These are phyloP conservation scores for Erysimum cheiri DNA, from an alignment of 441 rosid species.

Conservation along the genomic window DNA sequence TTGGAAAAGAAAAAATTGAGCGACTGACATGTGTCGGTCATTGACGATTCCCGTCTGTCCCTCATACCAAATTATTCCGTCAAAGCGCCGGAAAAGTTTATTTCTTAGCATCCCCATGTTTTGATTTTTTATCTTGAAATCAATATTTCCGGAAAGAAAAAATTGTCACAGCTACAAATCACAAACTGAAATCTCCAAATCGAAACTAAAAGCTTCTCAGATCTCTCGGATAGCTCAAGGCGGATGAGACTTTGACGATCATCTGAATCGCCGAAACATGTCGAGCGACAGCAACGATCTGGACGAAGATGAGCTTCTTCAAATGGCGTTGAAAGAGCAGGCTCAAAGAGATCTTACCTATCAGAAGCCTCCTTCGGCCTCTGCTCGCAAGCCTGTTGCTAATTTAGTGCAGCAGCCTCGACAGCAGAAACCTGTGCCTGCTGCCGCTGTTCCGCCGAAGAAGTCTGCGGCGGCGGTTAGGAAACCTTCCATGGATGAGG, in stretches of 20 bases:
- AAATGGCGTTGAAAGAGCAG: slow-evolving; percentile 96
- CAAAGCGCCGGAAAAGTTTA: background rate
- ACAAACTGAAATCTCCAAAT: slow-evolving; percentile 24
- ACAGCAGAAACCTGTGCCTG: slow-evolving; percentile 41
- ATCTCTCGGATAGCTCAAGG: slow-evolving; percentile 33
- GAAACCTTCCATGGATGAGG: slow-evolving; percentile 64
- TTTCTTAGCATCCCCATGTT: background rate
- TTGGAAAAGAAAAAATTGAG: background rate
- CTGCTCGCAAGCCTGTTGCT: slow-evolving; percentile 73
- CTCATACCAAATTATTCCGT: background rate
- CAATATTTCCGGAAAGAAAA: background rate
- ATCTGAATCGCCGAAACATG: slow-evolving; percentile 52
- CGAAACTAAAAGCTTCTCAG: slow-evolving; percentile 15
- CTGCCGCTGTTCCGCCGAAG: slow-evolving; percentile 55
- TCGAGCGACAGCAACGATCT: slow-evolving; percentile 80
- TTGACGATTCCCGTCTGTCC: too few species aligned
- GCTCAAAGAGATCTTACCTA: slow-evolving; percentile 77
- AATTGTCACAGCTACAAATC: slow-evolving; percentile 6
- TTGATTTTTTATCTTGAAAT: slow-evolving; percentile 17
- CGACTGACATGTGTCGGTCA: background rate
- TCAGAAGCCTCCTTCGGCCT: slow-evolving; percentile 62
- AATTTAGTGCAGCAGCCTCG: slow-evolving; percentile 74
- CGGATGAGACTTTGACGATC: slow-evolving; percentile 21
- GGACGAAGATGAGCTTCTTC: slow-evolving; percentile 94
- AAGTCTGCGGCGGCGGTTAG: slow-evolving; percentile 41